A percentile compares a stretch with the other conserved stretches of the same genome.
These are phyloP conservation scores for Hypoxylon sp. DNA, from an alignment of 2,329 filamentous ascomycete species.

Conservation along the genomic window DNA sequence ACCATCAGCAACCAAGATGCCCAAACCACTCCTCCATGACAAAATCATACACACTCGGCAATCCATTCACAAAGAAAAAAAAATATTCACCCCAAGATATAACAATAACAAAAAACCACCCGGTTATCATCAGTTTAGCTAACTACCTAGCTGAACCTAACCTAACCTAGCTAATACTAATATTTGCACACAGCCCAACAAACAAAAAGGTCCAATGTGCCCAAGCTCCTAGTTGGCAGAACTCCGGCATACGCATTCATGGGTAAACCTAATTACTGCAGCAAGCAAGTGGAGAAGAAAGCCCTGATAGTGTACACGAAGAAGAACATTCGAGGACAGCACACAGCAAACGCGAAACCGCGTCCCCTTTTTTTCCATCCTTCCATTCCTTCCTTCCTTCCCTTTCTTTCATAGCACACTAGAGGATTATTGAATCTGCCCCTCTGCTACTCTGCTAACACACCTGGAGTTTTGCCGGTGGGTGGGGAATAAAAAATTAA, in stretches of 20 bases:
- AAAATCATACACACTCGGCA: not conserved
- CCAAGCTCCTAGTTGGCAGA: not conserved
- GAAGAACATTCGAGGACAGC: conserved; percentile 18
- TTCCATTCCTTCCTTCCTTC: conserved; percentile 1
- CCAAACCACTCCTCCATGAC: not conserved
- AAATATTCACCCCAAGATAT: not conserved
- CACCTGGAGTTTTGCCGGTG: conserved; percentile 10
- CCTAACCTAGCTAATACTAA: not conserved
- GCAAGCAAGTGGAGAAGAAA: conserved; percentile 8
- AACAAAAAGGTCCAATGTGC: not conserved
- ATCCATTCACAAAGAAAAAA: not conserved
- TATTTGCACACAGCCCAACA: not conserved
- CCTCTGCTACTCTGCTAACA: not conserved
- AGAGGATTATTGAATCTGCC: not conserved
- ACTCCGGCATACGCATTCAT: not conserved
- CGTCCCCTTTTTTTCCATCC: conserved; percentile 14
- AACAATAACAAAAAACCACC: not conserved
- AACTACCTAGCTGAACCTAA: not conserved
- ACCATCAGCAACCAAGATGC: not conserved
- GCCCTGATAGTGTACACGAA: conserved; percentile 35
- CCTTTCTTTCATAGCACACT: not conserved
- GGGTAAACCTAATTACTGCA: not conserved
- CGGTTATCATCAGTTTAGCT: not conserved
- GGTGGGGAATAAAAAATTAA: not conserved
- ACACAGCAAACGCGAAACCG: conserved; percentile 2